These are phyloP conservation scores for Yamadazyma diospyri DNA, from an alignment of 1,139 yeast species.

Conservation along the genomic window DNA sequence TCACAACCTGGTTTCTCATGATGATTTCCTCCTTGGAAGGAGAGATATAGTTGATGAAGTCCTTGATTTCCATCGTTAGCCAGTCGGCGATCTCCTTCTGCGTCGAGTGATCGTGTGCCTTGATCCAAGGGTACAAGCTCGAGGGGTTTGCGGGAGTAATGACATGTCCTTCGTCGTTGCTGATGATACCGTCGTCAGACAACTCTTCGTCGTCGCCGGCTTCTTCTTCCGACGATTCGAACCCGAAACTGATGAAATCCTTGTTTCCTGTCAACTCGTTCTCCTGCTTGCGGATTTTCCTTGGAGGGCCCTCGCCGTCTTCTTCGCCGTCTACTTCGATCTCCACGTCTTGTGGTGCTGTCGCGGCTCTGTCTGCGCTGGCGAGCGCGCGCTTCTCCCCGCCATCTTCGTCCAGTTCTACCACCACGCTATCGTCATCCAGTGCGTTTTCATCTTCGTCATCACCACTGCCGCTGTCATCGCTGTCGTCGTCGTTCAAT, in stretches of 20 bases:
- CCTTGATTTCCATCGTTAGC: slow-evolving; percentile 83
- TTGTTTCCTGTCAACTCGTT: slow-evolving; percentile 45
- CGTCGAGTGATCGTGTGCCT: slow-evolving; percentile 68
- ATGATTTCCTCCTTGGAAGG: slow-evolving; percentile 77
- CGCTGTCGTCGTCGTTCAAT: slow-evolving; percentile 7
- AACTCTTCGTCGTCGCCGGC: slow-evolving; percentile 26
- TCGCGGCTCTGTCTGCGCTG: not conserved
- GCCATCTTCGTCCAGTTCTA: not conserved
- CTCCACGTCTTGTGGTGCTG: not conserved
- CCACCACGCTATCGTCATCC: not conserved
- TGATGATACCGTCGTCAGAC: slow-evolving; percentile 35
- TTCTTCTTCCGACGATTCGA: slow-evolving; percentile 43
- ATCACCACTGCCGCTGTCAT: slow-evolving; percentile 17
- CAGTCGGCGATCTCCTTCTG: slow-evolving; percentile 81
- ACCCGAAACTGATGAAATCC: slow-evolving; percentile 58
- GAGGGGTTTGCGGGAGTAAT: slow-evolving; percentile 15
- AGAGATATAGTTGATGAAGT: slow-evolving; percentile 81
- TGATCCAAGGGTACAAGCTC: slow-evolving; percentile 73
- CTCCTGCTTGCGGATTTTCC: slow-evolving; percentile 8
- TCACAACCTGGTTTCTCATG: slow-evolving; percentile 65
- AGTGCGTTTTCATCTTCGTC: slow-evolving; percentile 14
- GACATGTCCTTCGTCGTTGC: slow-evolving; percentile 33
- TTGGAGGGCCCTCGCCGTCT: slow-evolving; percentile 9
- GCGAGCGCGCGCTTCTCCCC: no score
- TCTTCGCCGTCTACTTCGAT: not conserved